Evolutionary conservation across 371 early-diverging fungal species (phyloP).

Genomic region (Dinochytrium kinnereticum): DNA sequence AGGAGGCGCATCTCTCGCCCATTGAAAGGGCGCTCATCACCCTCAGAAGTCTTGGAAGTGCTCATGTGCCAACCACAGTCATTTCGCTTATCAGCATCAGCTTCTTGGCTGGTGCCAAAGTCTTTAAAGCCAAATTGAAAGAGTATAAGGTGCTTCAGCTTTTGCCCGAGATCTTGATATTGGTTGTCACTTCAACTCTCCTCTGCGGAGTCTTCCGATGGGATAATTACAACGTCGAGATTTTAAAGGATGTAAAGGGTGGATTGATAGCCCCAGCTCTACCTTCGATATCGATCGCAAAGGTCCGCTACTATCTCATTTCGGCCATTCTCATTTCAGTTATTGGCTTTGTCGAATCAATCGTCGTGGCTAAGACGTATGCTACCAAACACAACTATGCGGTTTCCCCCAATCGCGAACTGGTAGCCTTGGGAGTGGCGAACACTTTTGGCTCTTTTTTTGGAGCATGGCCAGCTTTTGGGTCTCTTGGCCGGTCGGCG

Average conservation of each 20-base stretch:
- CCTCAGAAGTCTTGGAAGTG: conserved; percentile 48
- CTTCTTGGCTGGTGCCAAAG: conserved; percentile 65
- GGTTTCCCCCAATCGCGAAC: conserved; percentile 90
- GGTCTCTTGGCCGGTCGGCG: conserved; percentile 85
- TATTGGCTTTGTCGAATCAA: conserved; percentile 95
- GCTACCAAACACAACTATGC: conserved; percentile 85
- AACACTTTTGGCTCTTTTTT: conserved; percentile 84
- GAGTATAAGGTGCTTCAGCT: conserved; percentile 60
- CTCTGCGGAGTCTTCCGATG: conserved; percentile 68
- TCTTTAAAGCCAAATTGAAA: conserved; percentile 62
- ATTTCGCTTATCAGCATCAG: conserved; percentile 71
- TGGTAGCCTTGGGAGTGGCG: conserved; percentile 88
- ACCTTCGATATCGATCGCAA: conserved; percentile 59
- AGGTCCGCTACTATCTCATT: conserved; percentile 68
- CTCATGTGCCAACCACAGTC: conserved; percentile 70
- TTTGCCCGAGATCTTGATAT: conserved; percentile 86
- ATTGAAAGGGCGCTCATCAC: conserved; percentile 69
- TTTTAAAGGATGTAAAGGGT: conserved; percentile 74
- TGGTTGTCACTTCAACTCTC: conserved; percentile 72
- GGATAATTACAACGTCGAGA: conserved; percentile 68
- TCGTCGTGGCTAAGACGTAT: conserved; percentile 89
- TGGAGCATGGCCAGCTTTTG: conserved; percentile 88
- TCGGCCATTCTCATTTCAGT: conserved; percentile 82
- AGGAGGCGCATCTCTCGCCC: conserved; percentile 73
- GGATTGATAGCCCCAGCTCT: conserved; percentile 47